phyloP scores from a whole-genome alignment of 2,329 filamentous ascomycete genomes.

The Alternaria conjuncta region DNA sequence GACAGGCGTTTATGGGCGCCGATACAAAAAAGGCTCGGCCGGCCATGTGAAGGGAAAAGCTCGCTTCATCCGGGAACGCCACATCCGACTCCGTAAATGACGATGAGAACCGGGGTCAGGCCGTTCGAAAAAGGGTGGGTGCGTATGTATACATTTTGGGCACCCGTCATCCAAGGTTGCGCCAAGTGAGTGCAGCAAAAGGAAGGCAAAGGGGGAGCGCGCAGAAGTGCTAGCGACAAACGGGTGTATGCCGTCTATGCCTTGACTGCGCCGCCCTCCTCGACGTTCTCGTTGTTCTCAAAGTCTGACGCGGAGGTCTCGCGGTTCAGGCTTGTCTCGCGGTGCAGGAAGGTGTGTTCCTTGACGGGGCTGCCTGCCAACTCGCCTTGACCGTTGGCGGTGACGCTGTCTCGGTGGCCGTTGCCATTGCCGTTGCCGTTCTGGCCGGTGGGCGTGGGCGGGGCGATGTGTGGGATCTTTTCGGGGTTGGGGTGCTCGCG shows the following conservation, averaged over 20 bases:
- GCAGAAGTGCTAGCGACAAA: conserved; percentile 3
- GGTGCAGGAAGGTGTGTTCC: conserved; percentile 85
- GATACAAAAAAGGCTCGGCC: conserved; percentile 1
- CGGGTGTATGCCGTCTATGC: conserved; percentile 16
- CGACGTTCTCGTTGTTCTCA: conserved; percentile 42
- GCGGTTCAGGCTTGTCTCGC: conserved; percentile 77
- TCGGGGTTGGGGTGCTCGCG: conserved; percentile 93
- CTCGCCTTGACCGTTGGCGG: conserved; percentile 46
- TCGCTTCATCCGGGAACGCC: conserved; percentile 23
- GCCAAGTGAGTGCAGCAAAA: conserved; percentile 6
- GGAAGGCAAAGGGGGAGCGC: background rate
- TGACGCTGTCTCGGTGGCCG: conserved; percentile 34
- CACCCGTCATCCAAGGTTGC: conserved; percentile 10
- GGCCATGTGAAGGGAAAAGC: conserved; percentile 1
- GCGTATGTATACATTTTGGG: conserved; percentile 27
- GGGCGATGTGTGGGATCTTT: conserved; percentile 89
- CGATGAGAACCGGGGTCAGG: conserved; percentile 14
- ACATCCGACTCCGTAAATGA: conserved; percentile 14
- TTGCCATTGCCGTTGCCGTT: conserved; percentile 38
- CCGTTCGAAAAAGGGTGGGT: conserved; percentile 12
- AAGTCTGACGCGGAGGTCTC: conserved; percentile 76
- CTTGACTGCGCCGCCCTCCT: conserved; percentile 24
- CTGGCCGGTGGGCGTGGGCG: conserved; percentile 60
- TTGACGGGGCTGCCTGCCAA: conserved; percentile 80
- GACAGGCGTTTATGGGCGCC: conserved; percentile 4